A percentile compares a stretch with the other conserved stretches of the same genome.
Conservation (phyloP, 768 basidiomycete species). For the Holtermanniella nyarrowii region DNA sequence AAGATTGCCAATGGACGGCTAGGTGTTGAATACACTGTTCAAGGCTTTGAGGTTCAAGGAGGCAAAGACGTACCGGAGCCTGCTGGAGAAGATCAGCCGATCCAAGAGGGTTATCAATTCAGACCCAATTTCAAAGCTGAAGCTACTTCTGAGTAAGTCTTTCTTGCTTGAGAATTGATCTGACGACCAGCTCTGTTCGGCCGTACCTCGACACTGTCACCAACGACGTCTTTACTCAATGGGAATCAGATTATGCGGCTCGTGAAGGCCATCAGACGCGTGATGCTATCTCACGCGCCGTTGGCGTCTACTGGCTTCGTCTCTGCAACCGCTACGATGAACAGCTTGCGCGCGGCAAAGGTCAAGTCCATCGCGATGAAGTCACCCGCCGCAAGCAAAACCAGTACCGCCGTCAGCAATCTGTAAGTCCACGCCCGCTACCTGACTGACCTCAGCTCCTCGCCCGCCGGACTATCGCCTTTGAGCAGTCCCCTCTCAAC, state of each 20-base stretch:
- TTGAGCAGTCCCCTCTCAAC: constrained; percentile 29
- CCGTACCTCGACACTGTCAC: constrained; percentile 23
- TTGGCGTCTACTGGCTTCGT: constrained; percentile 27
- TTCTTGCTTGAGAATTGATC: not conserved
- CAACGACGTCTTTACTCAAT: constrained; percentile 17
- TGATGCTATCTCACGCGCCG: constrained; percentile 16
- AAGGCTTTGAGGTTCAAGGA: constrained; percentile 18
- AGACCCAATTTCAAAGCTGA: constrained; percentile 25
- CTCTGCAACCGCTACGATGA: constrained; percentile 29
- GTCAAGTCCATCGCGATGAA: constrained; percentile 29
- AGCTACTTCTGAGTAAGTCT: constrained; percentile 1
- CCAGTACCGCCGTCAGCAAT: constrained; percentile 34
- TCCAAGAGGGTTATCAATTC: constrained; percentile 23
- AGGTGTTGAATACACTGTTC: constrained; percentile 26
- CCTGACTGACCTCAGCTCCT: constrained; percentile 17
- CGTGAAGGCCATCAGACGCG: constrained; percentile 13
- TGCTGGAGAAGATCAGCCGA: constrained; percentile 8
- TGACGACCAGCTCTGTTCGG: constrained; percentile 3
- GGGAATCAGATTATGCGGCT: constrained; percentile 6
- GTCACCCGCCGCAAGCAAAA: constrained; percentile 28
- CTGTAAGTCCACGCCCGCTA: constrained; percentile 11
- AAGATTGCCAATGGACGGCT: constrained; percentile 29
- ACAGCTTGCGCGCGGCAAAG: constrained; percentile 24
- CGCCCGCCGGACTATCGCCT: constrained; percentile 25
- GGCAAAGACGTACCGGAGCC: constrained; percentile 24